Conservation (phyloP, 345 rosid genomes). For the Eutrema yunnanense region DNA sequence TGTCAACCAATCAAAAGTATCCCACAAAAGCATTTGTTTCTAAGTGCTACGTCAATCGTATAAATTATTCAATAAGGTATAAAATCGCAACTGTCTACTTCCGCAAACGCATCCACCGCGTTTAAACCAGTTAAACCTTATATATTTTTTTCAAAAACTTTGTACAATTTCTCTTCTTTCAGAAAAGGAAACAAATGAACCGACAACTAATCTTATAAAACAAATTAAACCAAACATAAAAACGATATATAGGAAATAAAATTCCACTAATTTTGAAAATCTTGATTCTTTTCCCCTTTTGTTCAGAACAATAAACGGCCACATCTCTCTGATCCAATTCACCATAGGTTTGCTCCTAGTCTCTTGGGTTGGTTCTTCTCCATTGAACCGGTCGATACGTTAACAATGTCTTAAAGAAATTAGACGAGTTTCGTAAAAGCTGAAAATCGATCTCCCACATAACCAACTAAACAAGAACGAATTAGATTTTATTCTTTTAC, state of each 20-base stretch:
- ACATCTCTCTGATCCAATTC: neutral
- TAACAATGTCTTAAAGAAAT: neutral
- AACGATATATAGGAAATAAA: neutral
- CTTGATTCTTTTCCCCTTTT: neutral
- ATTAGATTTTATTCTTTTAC: neutral
- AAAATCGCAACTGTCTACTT: too few relatives aligned
- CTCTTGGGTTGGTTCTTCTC: neutral
- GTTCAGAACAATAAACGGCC: neutral
- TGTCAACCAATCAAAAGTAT: too few relatives aligned
- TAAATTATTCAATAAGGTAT: too few relatives aligned
- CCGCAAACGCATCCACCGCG: too few relatives aligned
- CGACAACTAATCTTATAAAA: neutral
- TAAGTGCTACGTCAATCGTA: too few relatives aligned
- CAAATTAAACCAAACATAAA: neutral
- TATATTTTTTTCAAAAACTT: too few relatives aligned
- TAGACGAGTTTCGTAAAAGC: neutral
- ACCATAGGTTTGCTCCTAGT: neutral
- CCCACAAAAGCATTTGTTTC: too few relatives aligned
- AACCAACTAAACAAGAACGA: neutral
- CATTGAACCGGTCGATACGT: neutral
- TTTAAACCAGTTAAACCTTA: too few relatives aligned
- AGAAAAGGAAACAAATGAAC: neutral
- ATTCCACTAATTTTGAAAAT: neutral
- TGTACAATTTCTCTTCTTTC: too few relatives aligned
- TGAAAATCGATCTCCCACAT: neutral